These are phyloP conservation scores for Ophiostoma sp. DNA, from an alignment of 2,329 filamentous ascomycete genomes.

Conservation along the genomic window DNA sequence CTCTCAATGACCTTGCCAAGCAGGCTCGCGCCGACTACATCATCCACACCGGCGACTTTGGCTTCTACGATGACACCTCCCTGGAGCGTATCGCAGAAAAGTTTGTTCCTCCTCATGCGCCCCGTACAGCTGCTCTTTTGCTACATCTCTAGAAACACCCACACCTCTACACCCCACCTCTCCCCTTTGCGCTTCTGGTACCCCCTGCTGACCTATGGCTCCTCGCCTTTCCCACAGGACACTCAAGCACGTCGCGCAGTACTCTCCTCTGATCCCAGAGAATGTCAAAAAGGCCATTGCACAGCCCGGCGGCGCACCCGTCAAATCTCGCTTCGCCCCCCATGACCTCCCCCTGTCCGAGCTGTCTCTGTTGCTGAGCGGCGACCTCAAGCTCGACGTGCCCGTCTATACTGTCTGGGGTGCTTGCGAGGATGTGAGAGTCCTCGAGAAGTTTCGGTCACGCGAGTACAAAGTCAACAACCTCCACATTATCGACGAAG, in stretches of 20 bases:
- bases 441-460: conserved; percentile 94
- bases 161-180: not conserved
- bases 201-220: not conserved
- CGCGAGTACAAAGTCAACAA: conserved; percentile 97
- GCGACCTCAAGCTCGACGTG: conserved; percentile 84
- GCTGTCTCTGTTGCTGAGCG: conserved; percentile 80
- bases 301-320: conserved; percentile 59
- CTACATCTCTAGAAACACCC: not conserved
- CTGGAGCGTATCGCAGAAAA: conserved; percentile 97
- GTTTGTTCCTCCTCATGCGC: conserved; percentile 49
- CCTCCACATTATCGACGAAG: conserved; percentile 97
- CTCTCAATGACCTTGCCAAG: conserved; percentile 92
- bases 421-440: conserved; percentile 95
- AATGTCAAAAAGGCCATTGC: conserved; percentile 63
- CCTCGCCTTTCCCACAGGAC: conserved; percentile 55
- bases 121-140: not conserved
- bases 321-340: conserved; percentile 78
- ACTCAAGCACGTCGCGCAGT: conserved; percentile 95
- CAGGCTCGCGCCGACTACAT: conserved; percentile 94
- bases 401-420: conserved; percentile 99
- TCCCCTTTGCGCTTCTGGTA: no score
- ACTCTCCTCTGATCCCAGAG: conserved; percentile 88
- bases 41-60: conserved; percentile 97
- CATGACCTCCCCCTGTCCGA: conserved; percentile 87
- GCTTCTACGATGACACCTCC: conserved; percentile 95